Evolutionary conservation across 495 filamentous ascomycete species (phyloP), one percentile per base, ranked within the genome.

Genomic region (Neurospora sp.): DNA sequence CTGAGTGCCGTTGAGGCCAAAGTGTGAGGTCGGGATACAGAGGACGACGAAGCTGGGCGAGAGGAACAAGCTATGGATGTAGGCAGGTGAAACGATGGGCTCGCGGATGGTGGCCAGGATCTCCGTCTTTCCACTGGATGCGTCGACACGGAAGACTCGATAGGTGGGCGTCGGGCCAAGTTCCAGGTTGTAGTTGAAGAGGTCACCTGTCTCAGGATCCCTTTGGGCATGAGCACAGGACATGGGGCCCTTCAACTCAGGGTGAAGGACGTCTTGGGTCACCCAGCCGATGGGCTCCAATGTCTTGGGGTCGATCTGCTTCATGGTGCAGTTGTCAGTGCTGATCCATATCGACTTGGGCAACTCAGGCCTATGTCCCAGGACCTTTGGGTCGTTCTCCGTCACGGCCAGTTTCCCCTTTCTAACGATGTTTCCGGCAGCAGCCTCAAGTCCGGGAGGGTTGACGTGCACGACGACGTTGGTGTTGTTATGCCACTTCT

Each of bases 181-280:
- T 0, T 85, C 87, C 41, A 93, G 86, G 77, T 94, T 94, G 82
- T 86, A 93, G 77, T 94, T 94, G 82, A 86, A 93, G n/a, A 92
- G 77, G 73, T 94, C 91, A 2, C 93, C 92, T 0, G 90, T 94
- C 0, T 83, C 75, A 0, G 91, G 92, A 74, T 94, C 91, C 0
- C 84, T 83, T n/a, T 89, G 87, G 7, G 91, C 87, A 77, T 94
- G 93, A 3, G 92, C 85, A 27, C 86, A 88, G 5, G 89, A 86
- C 5, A 92, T 73, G 1, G 83, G 87, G 0, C 93, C 93, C 16
- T 83, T 86, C 14, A 96, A 81, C 3, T 86, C 83, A 0, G 92
- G 91, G 74, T 96, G 90, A 9, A 94, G 81, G 2, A 73, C 74
- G 3, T 73, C 70, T 76, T 94, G 93, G 3, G 77, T 78, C 0